phyloP scores from a whole-genome alignment of 169 alveolate species.

The Eimeria maxima region DNA sequence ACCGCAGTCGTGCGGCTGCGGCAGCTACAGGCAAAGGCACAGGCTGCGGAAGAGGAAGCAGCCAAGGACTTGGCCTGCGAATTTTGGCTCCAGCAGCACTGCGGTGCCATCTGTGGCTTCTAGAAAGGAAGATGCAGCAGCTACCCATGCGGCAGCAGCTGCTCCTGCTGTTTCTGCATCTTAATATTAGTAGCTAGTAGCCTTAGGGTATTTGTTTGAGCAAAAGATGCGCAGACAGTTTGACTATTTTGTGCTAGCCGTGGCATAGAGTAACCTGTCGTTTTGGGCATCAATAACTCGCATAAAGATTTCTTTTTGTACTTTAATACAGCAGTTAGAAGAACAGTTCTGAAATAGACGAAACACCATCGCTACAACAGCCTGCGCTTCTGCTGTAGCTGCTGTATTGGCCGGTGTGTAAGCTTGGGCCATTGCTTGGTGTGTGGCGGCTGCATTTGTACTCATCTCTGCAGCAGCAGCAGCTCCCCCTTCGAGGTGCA shows the following conservation, averaged over 20 bases:
- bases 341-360: too few relatives aligned
- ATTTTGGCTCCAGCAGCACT: conserved; percentile 68
- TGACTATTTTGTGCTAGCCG: neutral
- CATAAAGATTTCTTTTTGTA: too few relatives aligned
- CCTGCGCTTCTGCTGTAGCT: too few relatives aligned
- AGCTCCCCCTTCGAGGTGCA: too few relatives aligned
- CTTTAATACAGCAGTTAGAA: too few relatives aligned
- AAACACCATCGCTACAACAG: too few relatives aligned
- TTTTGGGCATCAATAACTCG: neutral
- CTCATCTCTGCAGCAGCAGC: too few relatives aligned
- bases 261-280: neutral
- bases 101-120: conserved; percentile 18
- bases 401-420: too few relatives aligned
- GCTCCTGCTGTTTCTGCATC: neutral
- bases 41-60: conserved; percentile 74
- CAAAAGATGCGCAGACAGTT: neutral
- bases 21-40: conserved; percentile 71
- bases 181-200: neutral
- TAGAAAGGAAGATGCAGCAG: neutral
- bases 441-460: too few relatives aligned
- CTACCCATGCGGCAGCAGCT: neutral
- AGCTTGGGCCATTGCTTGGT: too few relatives aligned
- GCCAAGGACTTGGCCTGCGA: conserved; percentile 78
- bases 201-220: neutral
- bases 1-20: conserved; percentile 75